Conservation (phyloP, 345 rosid genomes). For the Salix viminalis region DNA sequence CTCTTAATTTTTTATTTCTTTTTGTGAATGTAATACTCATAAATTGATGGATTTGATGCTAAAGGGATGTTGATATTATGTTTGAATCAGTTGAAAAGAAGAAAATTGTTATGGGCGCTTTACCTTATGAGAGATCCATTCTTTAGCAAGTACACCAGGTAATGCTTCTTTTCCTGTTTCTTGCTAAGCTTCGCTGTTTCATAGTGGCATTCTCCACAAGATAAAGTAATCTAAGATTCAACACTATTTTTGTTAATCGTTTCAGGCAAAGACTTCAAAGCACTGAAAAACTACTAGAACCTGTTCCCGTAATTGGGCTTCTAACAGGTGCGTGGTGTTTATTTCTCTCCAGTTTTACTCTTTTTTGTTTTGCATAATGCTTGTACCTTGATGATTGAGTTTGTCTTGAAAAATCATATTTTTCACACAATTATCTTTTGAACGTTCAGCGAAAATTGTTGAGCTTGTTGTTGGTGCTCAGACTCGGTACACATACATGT, state of each 20-base stretch:
- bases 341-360: neutral
- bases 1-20: neutral
- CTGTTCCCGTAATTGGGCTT: conserved; percentile 61
- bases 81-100: conserved; percentile 58
- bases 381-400: neutral
- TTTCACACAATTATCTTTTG: neutral
- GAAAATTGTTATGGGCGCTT: conserved; percentile 87
- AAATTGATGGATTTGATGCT: conserved; percentile 4
- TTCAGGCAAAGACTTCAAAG: conserved; percentile 75
- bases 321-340: conserved; percentile 50
- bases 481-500: conserved; percentile 85
- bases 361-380: neutral
- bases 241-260: neutral
- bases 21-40: neutral
- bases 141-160: conserved; percentile 85
- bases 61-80: conserved; percentile 5
- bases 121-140: conserved; percentile 96
- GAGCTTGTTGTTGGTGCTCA: conserved; percentile 89
- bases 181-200: neutral
- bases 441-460: conserved; percentile 62
- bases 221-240: neutral
- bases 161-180: neutral
- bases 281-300: conserved; percentile 58
- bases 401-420: neutral
- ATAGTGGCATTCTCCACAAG: neutral